Base-by-base conservation (phyloP, 371 early-diverging fungal genomes). In the Conidiobolus incongruus region DNA sequence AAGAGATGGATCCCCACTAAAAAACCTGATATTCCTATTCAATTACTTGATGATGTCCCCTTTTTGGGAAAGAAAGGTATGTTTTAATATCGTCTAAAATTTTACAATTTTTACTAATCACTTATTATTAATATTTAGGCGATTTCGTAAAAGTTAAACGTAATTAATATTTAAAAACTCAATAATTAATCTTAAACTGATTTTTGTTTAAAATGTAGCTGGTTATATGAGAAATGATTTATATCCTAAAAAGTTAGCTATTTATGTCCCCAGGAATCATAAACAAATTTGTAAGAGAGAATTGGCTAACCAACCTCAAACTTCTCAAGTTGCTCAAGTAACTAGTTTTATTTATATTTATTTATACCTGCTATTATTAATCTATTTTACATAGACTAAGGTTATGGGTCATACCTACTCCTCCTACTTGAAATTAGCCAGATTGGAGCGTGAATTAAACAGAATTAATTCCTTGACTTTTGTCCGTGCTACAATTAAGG, bases 151-250 rank as follows among this genome's bases (percentile, higher is more conserved):
- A 15, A 24, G 38, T 38, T 24, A 22, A 26, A 38, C 20, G 38
- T 38, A 24, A n/a, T n/a, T n/a, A n/a, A n/a, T n/a, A n/a, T n/a
- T 38, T 33, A 6, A n/a, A n/a, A n/a, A 6, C 4, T n/a, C 12
- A 33, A n/a, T n/a, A 33, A 12, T n/a, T 33, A 33, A 33, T n/a
- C 12, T n/a, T n/a, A 33, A 6, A 33, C 24, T 20, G 19, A 20
- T 36, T 36, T 2, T 4, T 36, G 5, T 24, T 20, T 24, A n/a
- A n/a, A n/a, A n/a, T n/a, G 1, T 24, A 38, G 38, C 38, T 38
- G 38, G 38, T 24, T 21, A 21, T 38, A 38, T 38, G 38, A 15
- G 38, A 12, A 38, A 38, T 24, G 38, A 24, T 11, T 24, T 38
- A 24, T 38, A 38, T 21, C 22, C 24, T 2, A 12, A 22, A 1